Percentiles rank a stretch among this genome's conserved stretches.
Conservation (phyloP, 345 rosid genomes). For the Citrus australasica region DNA sequence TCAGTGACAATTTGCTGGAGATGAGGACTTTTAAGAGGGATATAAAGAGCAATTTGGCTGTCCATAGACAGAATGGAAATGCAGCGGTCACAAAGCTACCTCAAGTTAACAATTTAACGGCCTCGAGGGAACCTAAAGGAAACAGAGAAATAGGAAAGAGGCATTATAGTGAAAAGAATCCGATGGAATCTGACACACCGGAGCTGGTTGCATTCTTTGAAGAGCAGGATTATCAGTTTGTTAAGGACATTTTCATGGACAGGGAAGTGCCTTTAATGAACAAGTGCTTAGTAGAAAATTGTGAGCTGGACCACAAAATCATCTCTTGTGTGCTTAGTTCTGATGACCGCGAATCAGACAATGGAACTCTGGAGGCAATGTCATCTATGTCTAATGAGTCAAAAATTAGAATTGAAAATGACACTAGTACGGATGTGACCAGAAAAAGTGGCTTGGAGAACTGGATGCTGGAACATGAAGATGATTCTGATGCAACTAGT, state of each 20-base stretch:
- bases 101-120: background rate
- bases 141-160: background rate
- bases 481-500: background rate
- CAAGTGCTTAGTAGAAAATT: background rate
- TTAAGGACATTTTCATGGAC: slow-evolving; percentile 24
- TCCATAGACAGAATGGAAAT: background rate
- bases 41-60: background rate
- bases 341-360: slow-evolving; percentile 9
- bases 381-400: slow-evolving; percentile 10
- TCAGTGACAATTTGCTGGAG: slow-evolving; percentile 12
- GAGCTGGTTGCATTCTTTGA: slow-evolving; percentile 32
- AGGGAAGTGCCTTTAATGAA: slow-evolving; percentile 5
- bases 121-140: slow-evolving; percentile 9
- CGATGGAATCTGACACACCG: slow-evolving; percentile 13
- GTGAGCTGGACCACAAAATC: slow-evolving; percentile 1
- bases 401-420: background rate
- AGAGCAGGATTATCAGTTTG: slow-evolving; percentile 16
- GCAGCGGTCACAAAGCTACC: background rate
- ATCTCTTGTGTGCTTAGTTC: slow-evolving; percentile 1
- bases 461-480: background rate
- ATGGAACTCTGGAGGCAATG: slow-evolving; percentile 4
- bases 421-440: background rate
- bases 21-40: slow-evolving; percentile 6
- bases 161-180: background rate
- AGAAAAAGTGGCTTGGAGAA: too few relatives aligned